A percentile compares a stretch with the other conserved stretches of the same genome.
phyloP scores from a whole-genome alignment of 441 rosid genomes.

The Rhodomyrtus psidioides region DNA sequence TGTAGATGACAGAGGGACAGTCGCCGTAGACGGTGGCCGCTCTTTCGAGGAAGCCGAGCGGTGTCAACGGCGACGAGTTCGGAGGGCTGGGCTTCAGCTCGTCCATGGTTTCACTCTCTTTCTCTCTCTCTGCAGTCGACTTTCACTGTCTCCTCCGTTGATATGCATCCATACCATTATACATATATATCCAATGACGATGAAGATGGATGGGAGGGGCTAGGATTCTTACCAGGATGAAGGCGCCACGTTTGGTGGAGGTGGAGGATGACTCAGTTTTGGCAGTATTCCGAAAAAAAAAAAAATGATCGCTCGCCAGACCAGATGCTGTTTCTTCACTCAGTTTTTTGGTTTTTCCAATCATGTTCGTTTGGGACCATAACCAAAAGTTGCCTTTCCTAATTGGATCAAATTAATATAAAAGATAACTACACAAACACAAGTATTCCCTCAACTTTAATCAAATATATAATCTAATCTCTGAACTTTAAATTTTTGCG shows the following conservation, averaged over 20 bases:
- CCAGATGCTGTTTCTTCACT: not conserved
- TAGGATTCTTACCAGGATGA: no score
- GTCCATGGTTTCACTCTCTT: conserved; percentile 27
- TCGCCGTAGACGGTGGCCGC: conserved; percentile 76
- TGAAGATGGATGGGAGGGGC: no score
- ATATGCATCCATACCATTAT: not conserved
- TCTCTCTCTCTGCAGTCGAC: not conserved
- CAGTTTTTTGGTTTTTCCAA: no score
- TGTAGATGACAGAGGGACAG: conserved; percentile 53
- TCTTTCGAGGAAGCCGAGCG: conserved; percentile 50
- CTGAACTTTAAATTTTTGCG: no score
- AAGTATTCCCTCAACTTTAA: no score
- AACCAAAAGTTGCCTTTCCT: not conserved
- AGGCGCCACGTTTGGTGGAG: not conserved
- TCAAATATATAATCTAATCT: no score
- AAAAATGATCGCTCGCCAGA: no score
- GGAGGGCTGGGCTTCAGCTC: conserved; percentile 41
- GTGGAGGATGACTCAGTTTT: not conserved
- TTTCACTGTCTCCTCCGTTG: not conserved
- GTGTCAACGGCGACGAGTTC: conserved; percentile 57
- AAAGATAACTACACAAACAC: no score
- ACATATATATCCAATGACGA: no score
- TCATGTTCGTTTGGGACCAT: not conserved
- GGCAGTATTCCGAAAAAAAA: not conserved
- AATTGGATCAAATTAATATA: not conserved